These are phyloP conservation scores for Sanghuangporus weigelae DNA, from an alignment of 1,284 basidiomycete genomes.

Conservation along the genomic window DNA sequence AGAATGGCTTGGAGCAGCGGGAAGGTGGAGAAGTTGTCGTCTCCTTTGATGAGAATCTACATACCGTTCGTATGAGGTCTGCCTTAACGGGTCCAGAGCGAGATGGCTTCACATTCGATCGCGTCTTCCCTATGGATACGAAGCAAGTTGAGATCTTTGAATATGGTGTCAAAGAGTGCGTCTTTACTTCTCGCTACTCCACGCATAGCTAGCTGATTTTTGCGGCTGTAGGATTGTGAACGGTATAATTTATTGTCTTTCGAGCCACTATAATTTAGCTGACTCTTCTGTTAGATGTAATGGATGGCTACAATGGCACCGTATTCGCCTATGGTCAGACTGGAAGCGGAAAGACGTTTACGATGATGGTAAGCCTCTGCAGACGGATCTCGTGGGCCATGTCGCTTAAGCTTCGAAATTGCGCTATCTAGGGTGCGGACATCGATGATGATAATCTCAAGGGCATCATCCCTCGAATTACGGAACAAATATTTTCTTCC, in stretches of 20 bases:
- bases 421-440: conserved; percentile 75
- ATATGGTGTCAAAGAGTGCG: conserved; percentile 95
- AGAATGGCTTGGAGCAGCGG: conserved; percentile 87
- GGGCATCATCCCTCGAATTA: conserved; percentile 97
- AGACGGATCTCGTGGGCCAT: background rate
- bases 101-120: conserved; percentile 96
- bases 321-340: conserved; percentile 99
- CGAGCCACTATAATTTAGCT: background rate
- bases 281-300: conserved; percentile 65
- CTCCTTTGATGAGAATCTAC: conserved; percentile 80
- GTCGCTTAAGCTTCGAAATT: conserved; percentile 19
- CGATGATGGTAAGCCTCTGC: conserved; percentile 78
- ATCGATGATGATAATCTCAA: conserved; percentile 90
- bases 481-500: conserved; percentile 98
- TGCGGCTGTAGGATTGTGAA: conserved; percentile 21
- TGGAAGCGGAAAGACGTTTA: conserved; percentile 94
- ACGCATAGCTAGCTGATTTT: background rate
- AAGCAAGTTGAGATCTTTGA: conserved; percentile 96
- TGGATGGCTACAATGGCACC: conserved; percentile 98
- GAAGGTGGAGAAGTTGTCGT: conserved; percentile 92
- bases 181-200: conserved; percentile 23
- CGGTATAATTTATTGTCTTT: conserved; percentile 16
- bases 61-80: conserved; percentile 78
- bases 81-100: conserved; percentile 73
- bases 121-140: conserved; percentile 92